Conservation (phyloP, 129 eudicot genomes). For the Pseudognaphalium luteoalbum region DNA sequence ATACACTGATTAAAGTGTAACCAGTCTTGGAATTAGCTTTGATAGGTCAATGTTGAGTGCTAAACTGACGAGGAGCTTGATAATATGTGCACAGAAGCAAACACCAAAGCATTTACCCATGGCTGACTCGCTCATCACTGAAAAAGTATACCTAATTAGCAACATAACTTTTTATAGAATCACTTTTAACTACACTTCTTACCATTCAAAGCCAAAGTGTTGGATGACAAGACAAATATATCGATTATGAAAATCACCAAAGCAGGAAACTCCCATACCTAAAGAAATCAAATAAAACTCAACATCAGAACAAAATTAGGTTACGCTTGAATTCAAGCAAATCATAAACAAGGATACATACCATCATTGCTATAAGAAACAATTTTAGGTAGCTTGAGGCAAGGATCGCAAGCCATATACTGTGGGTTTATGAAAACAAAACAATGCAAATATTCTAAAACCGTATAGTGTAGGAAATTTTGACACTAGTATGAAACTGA, state of each 20-base stretch:
- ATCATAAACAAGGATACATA: slow-evolving; percentile 22
- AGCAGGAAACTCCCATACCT: slow-evolving; percentile 95
- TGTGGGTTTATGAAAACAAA: slow-evolving; percentile 2
- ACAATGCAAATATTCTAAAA: slow-evolving; percentile 4
- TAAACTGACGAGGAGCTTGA: slow-evolving; percentile 49
- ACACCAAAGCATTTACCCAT: slow-evolving; percentile 54
- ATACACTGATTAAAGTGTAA: slow-evolving; percentile 6
- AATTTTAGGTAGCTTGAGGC: slow-evolving; percentile 82
- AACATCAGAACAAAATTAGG: slow-evolving; percentile 10
- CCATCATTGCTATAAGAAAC: slow-evolving; percentile 71
- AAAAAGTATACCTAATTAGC: not conserved
- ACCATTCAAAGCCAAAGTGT: slow-evolving; percentile 72
- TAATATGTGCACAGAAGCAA: slow-evolving; percentile 58
- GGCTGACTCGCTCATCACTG: slow-evolving; percentile 58
- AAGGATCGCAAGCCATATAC: slow-evolving; percentile 54
- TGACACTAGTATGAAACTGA: not conserved
- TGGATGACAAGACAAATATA: slow-evolving; percentile 76
- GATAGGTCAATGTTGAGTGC: slow-evolving; percentile 35
- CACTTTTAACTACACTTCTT: not conserved
- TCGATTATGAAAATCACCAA: slow-evolving; percentile 70
- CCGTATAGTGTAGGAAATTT: not conserved
- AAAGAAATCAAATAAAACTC: not conserved
- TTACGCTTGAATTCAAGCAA: slow-evolving; percentile 2
- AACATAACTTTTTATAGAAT: not conserved
- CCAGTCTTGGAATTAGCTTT: slow-evolving; percentile 26